A percentile compares a stretch with the other conserved stretches of the same genome.
phyloP scores from a whole-genome alignment of 306 rosid genomes.

The Pterocarpus macrocarpus region DNA sequence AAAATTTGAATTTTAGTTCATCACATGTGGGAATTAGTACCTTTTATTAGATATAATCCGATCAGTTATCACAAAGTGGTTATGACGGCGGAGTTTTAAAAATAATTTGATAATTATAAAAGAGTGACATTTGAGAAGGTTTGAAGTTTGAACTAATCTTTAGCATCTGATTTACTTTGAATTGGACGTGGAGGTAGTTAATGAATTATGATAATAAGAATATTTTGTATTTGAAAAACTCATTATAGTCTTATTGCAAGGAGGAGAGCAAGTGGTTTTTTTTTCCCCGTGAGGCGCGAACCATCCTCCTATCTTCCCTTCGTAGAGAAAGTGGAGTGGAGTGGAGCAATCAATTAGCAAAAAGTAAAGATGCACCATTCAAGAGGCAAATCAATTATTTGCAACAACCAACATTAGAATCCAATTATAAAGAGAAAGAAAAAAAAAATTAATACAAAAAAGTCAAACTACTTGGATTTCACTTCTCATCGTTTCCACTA shows the following conservation, averaged over 20 bases:
- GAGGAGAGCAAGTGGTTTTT: too few species aligned
- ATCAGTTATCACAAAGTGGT: too few species aligned
- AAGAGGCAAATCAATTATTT: slow-evolving; percentile 26
- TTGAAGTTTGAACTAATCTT: not conserved
- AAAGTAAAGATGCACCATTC: not conserved
- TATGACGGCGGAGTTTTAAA: not conserved
- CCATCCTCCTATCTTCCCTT: not conserved
- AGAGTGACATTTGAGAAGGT: not conserved
- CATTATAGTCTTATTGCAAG: not conserved
- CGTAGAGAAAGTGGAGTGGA: not conserved
- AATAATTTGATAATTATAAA: too few species aligned
- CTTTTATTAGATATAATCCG: too few species aligned
- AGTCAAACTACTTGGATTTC: slow-evolving; percentile 36
- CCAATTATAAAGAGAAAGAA: not conserved
- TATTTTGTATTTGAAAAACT: slow-evolving; percentile 1
- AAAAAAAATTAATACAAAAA: not conserved
- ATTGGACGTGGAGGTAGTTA: too few species aligned
- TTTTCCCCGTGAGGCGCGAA: not conserved
- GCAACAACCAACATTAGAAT: not conserved
- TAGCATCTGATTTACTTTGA: too few species aligned
- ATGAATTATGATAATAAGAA: too few species aligned
- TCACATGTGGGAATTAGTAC: too few species aligned
- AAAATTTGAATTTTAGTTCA: too few species aligned
- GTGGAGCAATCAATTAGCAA: slow-evolving; percentile 3
- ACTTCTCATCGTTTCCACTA: slow-evolving; percentile 1